These are phyloP conservation scores for Suhomyces bribrorum DNA, from an alignment of 1,139 yeast species.

Conservation along the genomic window DNA sequence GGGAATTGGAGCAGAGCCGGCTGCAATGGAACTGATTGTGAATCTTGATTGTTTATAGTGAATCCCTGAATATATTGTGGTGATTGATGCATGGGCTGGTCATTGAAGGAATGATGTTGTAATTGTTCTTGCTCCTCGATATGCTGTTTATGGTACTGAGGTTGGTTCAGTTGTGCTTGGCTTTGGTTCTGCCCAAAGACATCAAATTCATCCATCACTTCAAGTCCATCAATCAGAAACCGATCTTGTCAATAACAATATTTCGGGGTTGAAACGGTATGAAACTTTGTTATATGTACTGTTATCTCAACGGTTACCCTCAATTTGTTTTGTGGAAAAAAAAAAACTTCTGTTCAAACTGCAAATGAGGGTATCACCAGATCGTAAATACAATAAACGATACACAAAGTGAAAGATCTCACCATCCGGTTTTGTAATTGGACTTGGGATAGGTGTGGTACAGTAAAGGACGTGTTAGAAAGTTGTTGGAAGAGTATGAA, in stretches of 20 bases:
- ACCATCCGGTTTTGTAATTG: no score
- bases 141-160: constrained; percentile 1
- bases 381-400: no score
- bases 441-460: no score
- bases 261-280: neutral
- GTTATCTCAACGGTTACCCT: neutral
- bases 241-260: neutral
- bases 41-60: neutral
- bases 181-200: constrained; percentile 9
- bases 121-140: constrained; percentile 3
- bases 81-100: neutral
- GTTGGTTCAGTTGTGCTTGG: constrained; percentile 2
- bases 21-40: neutral
- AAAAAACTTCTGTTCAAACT: neutral
- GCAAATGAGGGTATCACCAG: no score
- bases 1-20: neutral
- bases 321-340: neutral
- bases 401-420: neutral
- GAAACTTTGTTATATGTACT: neutral
- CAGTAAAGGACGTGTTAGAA: no score
- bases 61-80: neutral
- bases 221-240: constrained; percentile 3
- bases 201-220: constrained; percentile 11
- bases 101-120: neutral
- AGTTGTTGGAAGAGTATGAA: no score